Percentiles rank a stretch among this genome's conserved stretches.
These are phyloP conservation scores for Agrostemma githago DNA, from an alignment of 148 eudicot species.

Conservation along the genomic window DNA sequence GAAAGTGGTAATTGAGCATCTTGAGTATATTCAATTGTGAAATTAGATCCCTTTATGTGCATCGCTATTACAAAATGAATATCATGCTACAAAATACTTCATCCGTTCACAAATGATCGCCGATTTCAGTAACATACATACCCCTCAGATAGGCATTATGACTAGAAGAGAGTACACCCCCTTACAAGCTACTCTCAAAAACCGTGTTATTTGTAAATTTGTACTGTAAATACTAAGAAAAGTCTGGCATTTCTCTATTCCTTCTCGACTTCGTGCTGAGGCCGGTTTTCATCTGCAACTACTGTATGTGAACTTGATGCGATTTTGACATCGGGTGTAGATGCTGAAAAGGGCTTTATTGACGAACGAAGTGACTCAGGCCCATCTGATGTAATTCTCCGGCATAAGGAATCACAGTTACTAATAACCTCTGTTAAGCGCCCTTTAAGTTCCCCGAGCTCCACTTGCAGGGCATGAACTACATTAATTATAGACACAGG, in stretches of 20 bases:
- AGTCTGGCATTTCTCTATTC: conserved; percentile 10
- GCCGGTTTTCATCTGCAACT: conserved; percentile 18
- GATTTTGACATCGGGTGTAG: conserved; percentile 32
- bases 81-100: no score
- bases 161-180: no score
- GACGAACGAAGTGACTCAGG: conserved; percentile 73
- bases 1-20: no score
- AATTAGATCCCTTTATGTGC: no score
- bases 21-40: no score
- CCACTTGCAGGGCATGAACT: conserved; percentile 85
- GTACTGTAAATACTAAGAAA: background rate
- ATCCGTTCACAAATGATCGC: no score
- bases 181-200: no score
- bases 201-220: background rate
- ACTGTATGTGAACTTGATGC: conserved; percentile 24
- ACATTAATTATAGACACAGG: conserved; percentile 9
- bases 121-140: no score
- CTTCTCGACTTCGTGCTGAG: conserved; percentile 19
- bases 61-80: no score
- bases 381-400: conserved; percentile 59
- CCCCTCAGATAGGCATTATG: no score
- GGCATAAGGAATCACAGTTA: conserved; percentile 81
- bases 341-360: conserved; percentile 54
- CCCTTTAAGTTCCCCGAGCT: conserved; percentile 90
- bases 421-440: conserved; percentile 85